Base-by-base conservation (phyloP, 2,329 filamentous ascomycete species). In the Nothopassalora personata region DNA sequence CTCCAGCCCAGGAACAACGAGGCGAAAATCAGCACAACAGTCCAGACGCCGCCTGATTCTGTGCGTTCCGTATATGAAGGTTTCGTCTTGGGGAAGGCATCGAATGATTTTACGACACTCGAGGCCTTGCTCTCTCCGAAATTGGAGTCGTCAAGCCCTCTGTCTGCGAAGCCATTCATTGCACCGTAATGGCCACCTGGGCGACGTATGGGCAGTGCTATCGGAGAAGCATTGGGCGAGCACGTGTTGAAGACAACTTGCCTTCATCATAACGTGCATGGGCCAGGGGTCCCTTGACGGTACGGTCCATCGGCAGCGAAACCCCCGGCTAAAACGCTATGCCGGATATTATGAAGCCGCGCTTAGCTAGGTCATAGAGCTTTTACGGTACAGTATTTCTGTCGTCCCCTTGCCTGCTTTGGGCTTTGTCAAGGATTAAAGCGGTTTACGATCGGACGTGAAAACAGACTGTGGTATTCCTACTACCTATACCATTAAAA, bases 41-140 rank as follows among this genome's bases (percentile, higher is more conserved):
- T 97, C 89, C 92, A 97, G 77, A 95, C 91, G 63, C 93, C 93
- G 70, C 94, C 95, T 69, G 89, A 88, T 39, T 88, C 83, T 33
- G 91, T 95, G 65, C 87, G 85, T 50, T 89, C 87, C 57, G 94
- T 87, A 76, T 97, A 99, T 71, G 93, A 91, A 15, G 92, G 85
- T 79, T 97, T 97, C 56, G 93, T 90, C 81, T 99, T 97, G 66
- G 94, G 93, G 75, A 99, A 99, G 66, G 92, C 93, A 80, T 99
- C 94, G 76, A 99, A 99, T 60, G 93, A 91, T 75, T 87, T 87
- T 70, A 96, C 77, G 58, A 81, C 74, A 55, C 73, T 76, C 59
- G 81, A 69, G 57, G 84, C 81, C 58, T 80, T 81, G 72, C 43
- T 56, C 68, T 90, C 86, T 70, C 84, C 89, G 77, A 96, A 96